phyloP scores from a whole-genome alignment of 129 eudicot genomes.

The Artemisia argyi region DNA sequence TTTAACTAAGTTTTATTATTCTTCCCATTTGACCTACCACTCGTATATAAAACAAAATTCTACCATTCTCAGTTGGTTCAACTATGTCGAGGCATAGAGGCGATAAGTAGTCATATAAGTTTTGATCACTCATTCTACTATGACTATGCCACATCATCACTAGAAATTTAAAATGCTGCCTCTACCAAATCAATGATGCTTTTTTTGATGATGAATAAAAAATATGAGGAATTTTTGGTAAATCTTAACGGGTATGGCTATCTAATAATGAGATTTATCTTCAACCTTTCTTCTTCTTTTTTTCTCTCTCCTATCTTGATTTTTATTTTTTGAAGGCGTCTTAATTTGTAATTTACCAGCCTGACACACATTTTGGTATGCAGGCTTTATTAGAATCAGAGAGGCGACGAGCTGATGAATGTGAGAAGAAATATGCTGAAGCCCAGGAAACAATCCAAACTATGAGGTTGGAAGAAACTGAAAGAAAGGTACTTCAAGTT shows the following conservation, averaged over 20 bases:
- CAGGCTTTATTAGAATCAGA: constrained; percentile 68
- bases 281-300: background rate
- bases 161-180: no score
- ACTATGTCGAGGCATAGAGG: no score
- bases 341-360: background rate
- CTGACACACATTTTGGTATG: constrained; percentile 19
- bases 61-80: no score
- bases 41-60: no score
- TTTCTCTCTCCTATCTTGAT: constrained; percentile 13
- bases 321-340: background rate
- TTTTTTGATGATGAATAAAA: no score
- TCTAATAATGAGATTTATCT: background rate
- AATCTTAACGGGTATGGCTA: no score
- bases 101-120: no score
- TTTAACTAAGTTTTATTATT: background rate
- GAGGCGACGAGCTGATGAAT: constrained; percentile 71
- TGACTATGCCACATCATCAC: no score
- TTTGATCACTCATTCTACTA: no score
- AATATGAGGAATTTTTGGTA: no score
- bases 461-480: constrained; percentile 76
- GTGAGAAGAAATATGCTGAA: constrained; percentile 63
- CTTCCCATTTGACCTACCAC: background rate
- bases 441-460: constrained; percentile 60
- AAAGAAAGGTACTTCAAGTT: constrained; percentile 61
- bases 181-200: no score